Conservation (phyloP, 495 filamentous ascomycete genomes). For the Ramalina intermedia region DNA sequence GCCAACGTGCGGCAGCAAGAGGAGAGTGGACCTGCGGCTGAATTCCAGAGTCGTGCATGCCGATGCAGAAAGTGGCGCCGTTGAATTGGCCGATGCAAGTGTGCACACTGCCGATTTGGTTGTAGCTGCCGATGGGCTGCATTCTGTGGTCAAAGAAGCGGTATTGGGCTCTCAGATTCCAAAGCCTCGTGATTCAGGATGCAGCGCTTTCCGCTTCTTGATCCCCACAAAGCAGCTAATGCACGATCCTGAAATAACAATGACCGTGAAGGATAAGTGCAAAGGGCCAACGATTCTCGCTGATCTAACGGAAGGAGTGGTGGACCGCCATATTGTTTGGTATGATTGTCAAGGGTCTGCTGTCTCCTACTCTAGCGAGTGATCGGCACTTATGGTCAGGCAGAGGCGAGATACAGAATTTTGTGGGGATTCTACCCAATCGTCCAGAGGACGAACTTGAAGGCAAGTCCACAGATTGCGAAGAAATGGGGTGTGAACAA, state of each 20-base stretch:
- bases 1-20: too few relatives aligned
- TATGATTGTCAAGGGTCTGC: constrained; percentile 22
- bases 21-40: constrained; percentile 16
- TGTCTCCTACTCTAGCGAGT: background rate
- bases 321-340: constrained; percentile 21
- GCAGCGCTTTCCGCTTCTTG: constrained; percentile 24
- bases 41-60: constrained; percentile 4
- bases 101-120: constrained; percentile 27
- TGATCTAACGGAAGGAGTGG: constrained; percentile 1
- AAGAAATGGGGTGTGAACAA: too few relatives aligned
- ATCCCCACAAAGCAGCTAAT: constrained; percentile 20
- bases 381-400: too few relatives aligned
- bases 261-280: constrained; percentile 6
- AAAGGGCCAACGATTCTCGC: constrained; percentile 10
- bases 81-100: constrained; percentile 23
- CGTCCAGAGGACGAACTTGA: background rate
- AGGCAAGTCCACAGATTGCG: background rate
- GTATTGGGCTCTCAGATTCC: constrained; percentile 13
- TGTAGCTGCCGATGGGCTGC: constrained; percentile 36
- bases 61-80: constrained; percentile 23
- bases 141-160: constrained; percentile 19
- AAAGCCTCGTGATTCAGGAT: constrained; percentile 1
- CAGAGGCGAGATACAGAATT: constrained; percentile 27
- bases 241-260: constrained; percentile 15
- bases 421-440: constrained; percentile 27